A percentile compares a stretch with the other conserved stretches of the same genome.
These are phyloP conservation scores for Candida ortonii DNA, from an alignment of 805 yeast genomes.

Conservation along the genomic window DNA sequence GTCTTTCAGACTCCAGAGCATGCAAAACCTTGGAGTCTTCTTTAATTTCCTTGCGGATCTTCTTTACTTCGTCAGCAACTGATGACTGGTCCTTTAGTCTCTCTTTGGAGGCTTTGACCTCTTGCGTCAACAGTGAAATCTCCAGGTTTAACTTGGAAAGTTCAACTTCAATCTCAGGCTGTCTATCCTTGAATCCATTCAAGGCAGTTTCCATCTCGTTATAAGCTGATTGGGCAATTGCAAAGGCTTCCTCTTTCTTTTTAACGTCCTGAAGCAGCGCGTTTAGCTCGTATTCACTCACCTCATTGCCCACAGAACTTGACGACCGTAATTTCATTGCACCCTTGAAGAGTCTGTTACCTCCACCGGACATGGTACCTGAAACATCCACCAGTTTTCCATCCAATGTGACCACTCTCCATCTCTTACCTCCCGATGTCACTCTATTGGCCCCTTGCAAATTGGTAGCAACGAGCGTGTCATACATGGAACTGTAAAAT, in stretches of 20 bases:
- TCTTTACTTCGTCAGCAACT: constrained; percentile 17
- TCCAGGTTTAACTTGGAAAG: constrained; percentile 62
- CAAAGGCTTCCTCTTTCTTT: constrained; percentile 53
- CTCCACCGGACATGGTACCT: constrained; percentile 98
- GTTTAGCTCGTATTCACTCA: constrained; percentile 55
- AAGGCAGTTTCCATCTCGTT: constrained; percentile 60
- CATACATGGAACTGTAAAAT: constrained; percentile 79
- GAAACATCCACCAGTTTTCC: constrained; percentile 90
- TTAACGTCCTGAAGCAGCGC: constrained; percentile 50
- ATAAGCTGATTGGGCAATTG: constrained; percentile 46
- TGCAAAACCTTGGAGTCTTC: constrained; percentile 34
- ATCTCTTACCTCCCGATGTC: constrained; percentile 78
- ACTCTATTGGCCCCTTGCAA: constrained; percentile 79
- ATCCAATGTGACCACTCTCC: constrained; percentile 87
- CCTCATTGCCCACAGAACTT: constrained; percentile 25
- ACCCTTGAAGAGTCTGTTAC: constrained; percentile 65
- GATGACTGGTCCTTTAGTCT: constrained; percentile 39
- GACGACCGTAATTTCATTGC: constrained; percentile 61
- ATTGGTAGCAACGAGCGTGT: constrained; percentile 82
- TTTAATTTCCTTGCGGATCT: constrained; percentile 16
- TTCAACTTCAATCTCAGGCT: constrained; percentile 65
- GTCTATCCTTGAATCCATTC: constrained; percentile 55
- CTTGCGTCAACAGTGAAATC: constrained; percentile 55
- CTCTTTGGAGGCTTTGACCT: constrained; percentile 44
- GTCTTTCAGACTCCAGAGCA: constrained; percentile 27